These are phyloP conservation scores for Leccinum longicurvipes DNA, from an alignment of 768 basidiomycete species.

Conservation along the genomic window DNA sequence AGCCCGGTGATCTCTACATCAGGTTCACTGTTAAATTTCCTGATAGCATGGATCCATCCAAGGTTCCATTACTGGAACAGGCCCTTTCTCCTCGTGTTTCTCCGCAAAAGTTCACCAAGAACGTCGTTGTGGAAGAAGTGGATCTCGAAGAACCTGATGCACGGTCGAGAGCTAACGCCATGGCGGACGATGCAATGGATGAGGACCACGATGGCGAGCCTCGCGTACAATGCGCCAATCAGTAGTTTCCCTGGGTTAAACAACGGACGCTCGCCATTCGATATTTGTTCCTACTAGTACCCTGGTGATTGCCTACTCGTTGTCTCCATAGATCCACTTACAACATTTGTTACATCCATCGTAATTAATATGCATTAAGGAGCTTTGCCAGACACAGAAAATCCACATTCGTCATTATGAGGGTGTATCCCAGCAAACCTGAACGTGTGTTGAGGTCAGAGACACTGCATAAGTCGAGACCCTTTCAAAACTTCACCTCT, in stretches of 20 bases:
- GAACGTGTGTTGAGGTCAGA: not conserved
- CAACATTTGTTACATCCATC: constrained; percentile 28
- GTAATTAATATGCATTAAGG: constrained; percentile 28
- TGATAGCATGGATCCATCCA: constrained; percentile 63
- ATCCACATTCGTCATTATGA: constrained; percentile 4
- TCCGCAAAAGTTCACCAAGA: constrained; percentile 65
- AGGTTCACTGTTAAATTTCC: constrained; percentile 89
- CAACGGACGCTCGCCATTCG: constrained; percentile 14
- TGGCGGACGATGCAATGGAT: constrained; percentile 83
- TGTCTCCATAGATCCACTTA: constrained; percentile 29
- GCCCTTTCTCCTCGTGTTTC: constrained; percentile 80
- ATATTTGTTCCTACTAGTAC: constrained; percentile 23
- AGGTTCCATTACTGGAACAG: constrained; percentile 71
- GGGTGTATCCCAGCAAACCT: constrained; percentile 30
- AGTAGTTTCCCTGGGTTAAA: constrained; percentile 41
- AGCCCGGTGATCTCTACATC: constrained; percentile 90
- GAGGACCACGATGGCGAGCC: constrained; percentile 86
- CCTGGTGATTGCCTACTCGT: constrained; percentile 14
- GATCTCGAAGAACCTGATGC: constrained; percentile 76
- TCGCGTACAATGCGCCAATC: constrained; percentile 94
- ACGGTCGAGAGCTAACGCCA: constrained; percentile 40
- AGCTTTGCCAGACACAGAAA: constrained; percentile 1
- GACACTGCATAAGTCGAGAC: not conserved
- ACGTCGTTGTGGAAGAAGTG: constrained; percentile 76
- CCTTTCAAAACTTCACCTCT: constrained; percentile 38